Conservation (phyloP, 805 yeast genomes). For the Lachancea lanzarotensis region DNA sequence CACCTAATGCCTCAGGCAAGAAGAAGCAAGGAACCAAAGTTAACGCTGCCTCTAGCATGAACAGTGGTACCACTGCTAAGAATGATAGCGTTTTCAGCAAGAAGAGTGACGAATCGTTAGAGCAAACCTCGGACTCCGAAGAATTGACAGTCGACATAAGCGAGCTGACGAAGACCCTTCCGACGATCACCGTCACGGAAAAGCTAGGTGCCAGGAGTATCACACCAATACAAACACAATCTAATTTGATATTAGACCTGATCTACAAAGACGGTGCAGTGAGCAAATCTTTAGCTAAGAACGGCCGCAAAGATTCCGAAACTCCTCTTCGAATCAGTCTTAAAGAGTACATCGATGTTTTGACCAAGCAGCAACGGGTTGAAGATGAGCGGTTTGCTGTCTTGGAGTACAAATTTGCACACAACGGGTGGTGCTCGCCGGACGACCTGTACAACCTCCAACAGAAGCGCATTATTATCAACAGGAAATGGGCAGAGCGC, state of each 20-base stretch:
- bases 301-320: background rate
- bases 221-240: slow-evolving; percentile 18
- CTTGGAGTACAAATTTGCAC: slow-evolving; percentile 20
- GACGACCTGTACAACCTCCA: slow-evolving; percentile 21
- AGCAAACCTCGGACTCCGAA: slow-evolving; percentile 4
- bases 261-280: slow-evolving; percentile 8
- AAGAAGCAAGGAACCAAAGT: background rate
- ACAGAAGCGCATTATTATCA: slow-evolving; percentile 24
- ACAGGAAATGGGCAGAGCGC: slow-evolving; percentile 30
- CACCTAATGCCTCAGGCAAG: background rate
- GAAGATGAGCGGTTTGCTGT: slow-evolving; percentile 26
- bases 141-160: slow-evolving; percentile 18
- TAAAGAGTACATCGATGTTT: slow-evolving; percentile 21
- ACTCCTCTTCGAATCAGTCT: slow-evolving; percentile 17
- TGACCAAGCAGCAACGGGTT: slow-evolving; percentile 22
- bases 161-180: slow-evolving; percentile 18
- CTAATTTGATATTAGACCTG: slow-evolving; percentile 19
- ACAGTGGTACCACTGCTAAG: slow-evolving; percentile 2
- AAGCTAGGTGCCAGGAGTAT: slow-evolving; percentile 14
- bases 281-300: background rate
- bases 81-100: slow-evolving; percentile 7
- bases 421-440: slow-evolving; percentile 29
- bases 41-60: slow-evolving; percentile 1
- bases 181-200: slow-evolving; percentile 23
- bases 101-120: background rate